Evolutionary conservation across 305 asterid species (phyloP).

Genomic region (Fraxinus xanthoxyloides): DNA sequence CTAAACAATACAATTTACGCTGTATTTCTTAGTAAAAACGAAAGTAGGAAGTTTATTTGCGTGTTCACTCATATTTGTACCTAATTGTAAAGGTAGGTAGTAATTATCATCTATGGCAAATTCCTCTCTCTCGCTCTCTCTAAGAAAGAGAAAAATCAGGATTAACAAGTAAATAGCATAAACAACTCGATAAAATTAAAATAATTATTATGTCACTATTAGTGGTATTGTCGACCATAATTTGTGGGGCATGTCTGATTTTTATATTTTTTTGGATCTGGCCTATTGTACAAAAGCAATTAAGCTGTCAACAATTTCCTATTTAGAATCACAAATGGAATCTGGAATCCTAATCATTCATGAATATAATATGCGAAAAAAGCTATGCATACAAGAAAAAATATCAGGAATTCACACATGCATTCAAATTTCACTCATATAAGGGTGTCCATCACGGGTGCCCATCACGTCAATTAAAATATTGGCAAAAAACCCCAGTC

Average conservation of each 20-base stretch:
- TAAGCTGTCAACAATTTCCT: neutral
- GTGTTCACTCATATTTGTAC: neutral
- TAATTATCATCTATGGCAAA: no score
- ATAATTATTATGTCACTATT: neutral
- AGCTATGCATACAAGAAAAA: no score
- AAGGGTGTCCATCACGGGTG: no score
- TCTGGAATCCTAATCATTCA: neutral
- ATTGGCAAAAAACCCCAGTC: no score
- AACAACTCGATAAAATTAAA: neutral
- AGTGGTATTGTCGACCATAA: neutral
- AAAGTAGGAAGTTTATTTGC: neutral
- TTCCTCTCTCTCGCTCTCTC: neutral
- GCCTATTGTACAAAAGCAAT: no score
- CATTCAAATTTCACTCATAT: no score
- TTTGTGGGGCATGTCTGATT: neutral
- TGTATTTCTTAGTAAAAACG: no score
- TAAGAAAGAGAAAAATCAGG: neutral
- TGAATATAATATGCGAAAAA: no score
- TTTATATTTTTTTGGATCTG: neutral
- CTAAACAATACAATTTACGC: no score
- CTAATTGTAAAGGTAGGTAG: neutral
- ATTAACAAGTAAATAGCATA: neutral
- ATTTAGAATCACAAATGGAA: neutral
- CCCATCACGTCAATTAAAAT: no score
- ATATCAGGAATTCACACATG: no score